These are phyloP conservation scores for Parietaria judaica DNA, from an alignment of 306 rosid species.

Conservation along the genomic window DNA sequence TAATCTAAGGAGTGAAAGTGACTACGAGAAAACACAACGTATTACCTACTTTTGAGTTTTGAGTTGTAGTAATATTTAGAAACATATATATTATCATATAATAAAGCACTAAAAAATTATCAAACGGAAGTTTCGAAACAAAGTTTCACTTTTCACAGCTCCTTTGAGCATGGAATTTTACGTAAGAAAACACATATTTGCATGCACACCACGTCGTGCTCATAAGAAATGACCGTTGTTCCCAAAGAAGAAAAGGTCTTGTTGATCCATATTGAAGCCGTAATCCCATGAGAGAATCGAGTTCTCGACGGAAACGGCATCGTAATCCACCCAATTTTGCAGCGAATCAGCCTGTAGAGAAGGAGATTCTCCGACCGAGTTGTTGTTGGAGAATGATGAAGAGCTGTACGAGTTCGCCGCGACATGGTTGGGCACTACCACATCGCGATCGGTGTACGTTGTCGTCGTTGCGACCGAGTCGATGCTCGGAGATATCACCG, in stretches of 20 bases:
- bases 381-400: slow-evolving; percentile 50
- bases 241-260: slow-evolving; percentile 35
- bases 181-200: not conserved
- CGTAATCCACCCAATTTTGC: slow-evolving; percentile 40
- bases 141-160: not conserved
- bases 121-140: no score
- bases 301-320: not conserved
- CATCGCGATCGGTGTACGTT: not conserved
- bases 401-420: slow-evolving; percentile 30
- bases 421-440: not conserved
- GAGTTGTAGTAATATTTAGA: no score
- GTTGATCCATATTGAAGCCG: slow-evolving; percentile 30
- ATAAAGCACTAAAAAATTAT: no score
- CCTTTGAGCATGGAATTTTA: not conserved
- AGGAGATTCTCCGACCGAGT: slow-evolving; percentile 18
- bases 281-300: slow-evolving; percentile 54
- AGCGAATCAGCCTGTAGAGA: slow-evolving; percentile 25
- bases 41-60: no score
- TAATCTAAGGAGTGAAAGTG: not conserved
- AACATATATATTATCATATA: no score
- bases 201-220: not conserved
- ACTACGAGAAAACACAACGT: no score
- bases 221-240: slow-evolving; percentile 1
- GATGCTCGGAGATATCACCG: not conserved
- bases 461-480: not conserved